A percentile compares a stretch with the other conserved stretches of the same genome.
These are phyloP conservation scores for Parietaria judaica DNA, from an alignment of 306 rosid genomes.

Conservation along the genomic window DNA sequence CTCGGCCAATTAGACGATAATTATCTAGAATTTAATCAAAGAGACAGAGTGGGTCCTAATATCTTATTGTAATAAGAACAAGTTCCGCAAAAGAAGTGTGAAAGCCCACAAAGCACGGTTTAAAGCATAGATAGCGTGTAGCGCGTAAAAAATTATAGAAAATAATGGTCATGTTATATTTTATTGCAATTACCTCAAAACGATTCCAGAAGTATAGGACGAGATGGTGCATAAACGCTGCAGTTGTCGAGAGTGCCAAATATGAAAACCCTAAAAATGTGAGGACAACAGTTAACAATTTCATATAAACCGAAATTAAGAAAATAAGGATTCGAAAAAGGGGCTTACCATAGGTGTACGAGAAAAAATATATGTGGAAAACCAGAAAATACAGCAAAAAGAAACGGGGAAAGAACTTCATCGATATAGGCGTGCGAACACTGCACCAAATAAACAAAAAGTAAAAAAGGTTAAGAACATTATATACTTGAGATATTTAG, in stretches of 20 bases:
- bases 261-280: constrained; percentile 78
- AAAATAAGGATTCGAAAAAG: not conserved
- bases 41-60: too few species aligned
- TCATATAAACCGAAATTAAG: not conserved
- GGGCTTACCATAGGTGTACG: constrained; percentile 70
- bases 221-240: constrained; percentile 96
- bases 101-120: too few species aligned
- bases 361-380: constrained; percentile 96
- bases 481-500: not conserved
- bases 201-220: constrained; percentile 95
- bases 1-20: too few species aligned
- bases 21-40: too few species aligned
- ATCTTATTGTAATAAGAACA: not conserved
- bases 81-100: not conserved
- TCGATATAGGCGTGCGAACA: constrained; percentile 96
- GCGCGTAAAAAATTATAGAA: not conserved
- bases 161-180: not conserved
- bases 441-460: constrained; percentile 39
- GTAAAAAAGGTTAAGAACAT: not conserved
- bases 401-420: constrained; percentile 99
- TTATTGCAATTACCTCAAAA: constrained; percentile 56
- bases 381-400: constrained; percentile 91
- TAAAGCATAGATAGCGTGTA: too few species aligned
- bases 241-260: constrained; percentile 93
- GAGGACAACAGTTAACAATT: not conserved